phyloP scores from a whole-genome alignment of 164 flowering plant genomes.

The Santalum album region DNA sequence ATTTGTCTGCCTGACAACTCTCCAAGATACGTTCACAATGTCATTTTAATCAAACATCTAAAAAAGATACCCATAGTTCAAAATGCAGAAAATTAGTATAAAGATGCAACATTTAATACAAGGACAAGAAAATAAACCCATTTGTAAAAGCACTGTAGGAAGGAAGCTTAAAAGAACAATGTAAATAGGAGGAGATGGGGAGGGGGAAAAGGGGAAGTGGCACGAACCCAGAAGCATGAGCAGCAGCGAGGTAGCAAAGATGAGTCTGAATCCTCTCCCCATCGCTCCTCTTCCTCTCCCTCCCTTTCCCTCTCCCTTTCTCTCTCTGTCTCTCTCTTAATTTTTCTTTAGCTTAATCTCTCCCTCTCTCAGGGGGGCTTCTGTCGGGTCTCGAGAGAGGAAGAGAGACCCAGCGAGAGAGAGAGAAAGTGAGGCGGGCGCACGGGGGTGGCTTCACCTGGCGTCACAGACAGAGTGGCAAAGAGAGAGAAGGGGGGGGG shows the following conservation, averaged over 20 bases:
- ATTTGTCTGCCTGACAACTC: neutral
- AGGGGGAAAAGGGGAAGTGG: neutral
- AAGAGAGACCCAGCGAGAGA: neutral
- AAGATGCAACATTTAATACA: too few species aligned
- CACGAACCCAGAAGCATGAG: neutral
- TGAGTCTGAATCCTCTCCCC: neutral
- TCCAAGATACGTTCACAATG: too few species aligned
- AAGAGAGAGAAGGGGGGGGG: too few species aligned
- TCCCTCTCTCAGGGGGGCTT: too few species aligned
- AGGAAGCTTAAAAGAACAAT: neutral
- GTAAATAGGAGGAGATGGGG: neutral
- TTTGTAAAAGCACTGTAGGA: neutral
- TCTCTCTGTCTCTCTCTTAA: too few species aligned
- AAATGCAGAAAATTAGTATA: too few species aligned
- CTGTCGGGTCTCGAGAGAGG: too few species aligned
- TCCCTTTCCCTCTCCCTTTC: neutral
- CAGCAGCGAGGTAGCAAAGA: neutral
- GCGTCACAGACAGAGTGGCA: neutral
- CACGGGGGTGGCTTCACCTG: neutral
- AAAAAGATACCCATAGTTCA: too few species aligned
- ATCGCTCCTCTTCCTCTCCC: neutral
- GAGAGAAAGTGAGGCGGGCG: too few species aligned
- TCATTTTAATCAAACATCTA: too few species aligned
- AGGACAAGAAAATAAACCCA: too few species aligned
- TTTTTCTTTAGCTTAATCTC: too few species aligned